Conservation (phyloP, 140 eudicot species). For the Anethum foeniculum region DNA sequence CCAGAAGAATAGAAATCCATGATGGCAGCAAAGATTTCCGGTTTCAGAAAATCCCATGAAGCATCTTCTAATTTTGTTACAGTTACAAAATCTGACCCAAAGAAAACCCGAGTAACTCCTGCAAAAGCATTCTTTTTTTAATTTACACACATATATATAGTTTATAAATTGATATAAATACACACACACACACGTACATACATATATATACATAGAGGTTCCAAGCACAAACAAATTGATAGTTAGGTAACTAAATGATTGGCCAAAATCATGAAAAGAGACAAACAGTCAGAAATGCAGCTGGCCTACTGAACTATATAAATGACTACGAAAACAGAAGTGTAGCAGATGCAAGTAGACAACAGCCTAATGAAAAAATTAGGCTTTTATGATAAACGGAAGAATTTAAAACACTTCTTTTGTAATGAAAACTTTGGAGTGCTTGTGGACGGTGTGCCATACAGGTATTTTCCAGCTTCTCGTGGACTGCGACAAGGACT, state of each 20-base stretch:
- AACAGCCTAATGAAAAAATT: too few relatives aligned
- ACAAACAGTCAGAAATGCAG: background rate
- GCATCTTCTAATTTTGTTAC: conserved; percentile 83
- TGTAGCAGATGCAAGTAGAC: background rate
- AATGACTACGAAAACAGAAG: background rate
- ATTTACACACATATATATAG: background rate
- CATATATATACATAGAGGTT: too few relatives aligned
- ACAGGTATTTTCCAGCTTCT: too few relatives aligned
- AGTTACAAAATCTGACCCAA: conserved; percentile 89
- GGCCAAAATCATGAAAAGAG: background rate
- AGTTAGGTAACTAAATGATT: background rate
- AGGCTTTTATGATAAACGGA: too few relatives aligned
- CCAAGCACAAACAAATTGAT: background rate
- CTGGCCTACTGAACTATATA: background rate
- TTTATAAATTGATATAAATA: background rate
- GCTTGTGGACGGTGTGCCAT: too few relatives aligned
- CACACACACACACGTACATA: too few relatives aligned
- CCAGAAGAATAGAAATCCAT: conserved; percentile 97
- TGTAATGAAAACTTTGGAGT: too few relatives aligned
- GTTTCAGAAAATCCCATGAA: conserved; percentile 86
- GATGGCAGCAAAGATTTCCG: conserved; percentile 87
- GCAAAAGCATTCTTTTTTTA: conserved; percentile 13
- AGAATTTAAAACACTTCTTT: too few relatives aligned
- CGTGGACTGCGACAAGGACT: too few relatives aligned
- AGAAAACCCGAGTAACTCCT: conserved; percentile 93